These are phyloP conservation scores for Zelonia costaricensis DNA, from an alignment of 208 protist species.

Conservation along the genomic window DNA sequence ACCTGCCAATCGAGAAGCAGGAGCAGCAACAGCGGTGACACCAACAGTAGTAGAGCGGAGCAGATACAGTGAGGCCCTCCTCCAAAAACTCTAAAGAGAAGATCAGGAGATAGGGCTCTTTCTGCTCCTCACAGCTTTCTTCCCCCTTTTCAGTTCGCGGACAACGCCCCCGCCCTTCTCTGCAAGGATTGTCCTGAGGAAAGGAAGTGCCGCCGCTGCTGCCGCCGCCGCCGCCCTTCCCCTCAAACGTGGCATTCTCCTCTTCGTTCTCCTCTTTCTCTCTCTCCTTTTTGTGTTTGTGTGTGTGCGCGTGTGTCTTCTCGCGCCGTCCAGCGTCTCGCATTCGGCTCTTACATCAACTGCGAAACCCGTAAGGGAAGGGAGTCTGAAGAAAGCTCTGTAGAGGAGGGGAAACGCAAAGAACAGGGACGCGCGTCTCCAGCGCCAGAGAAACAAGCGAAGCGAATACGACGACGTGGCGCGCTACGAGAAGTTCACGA, in stretches of 20 bases:
- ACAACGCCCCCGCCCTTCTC: too few relatives aligned
- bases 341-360: background rate
- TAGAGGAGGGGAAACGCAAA: too few relatives aligned
- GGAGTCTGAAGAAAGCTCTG: background rate
- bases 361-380: background rate
- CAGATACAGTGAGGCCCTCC: too few relatives aligned
- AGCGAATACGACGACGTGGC: too few relatives aligned
- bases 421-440: too few relatives aligned
- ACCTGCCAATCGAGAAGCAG: background rate
- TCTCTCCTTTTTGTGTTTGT: background rate
- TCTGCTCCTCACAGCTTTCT: too few relatives aligned
- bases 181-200: too few relatives aligned
- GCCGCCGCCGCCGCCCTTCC: background rate
- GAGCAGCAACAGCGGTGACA: background rate
- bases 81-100: too few relatives aligned
- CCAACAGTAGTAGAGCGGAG: background rate
- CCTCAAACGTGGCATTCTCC: background rate
- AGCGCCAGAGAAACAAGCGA: too few relatives aligned
- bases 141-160: too few relatives aligned
- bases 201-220: background rate
- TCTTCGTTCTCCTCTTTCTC: background rate
- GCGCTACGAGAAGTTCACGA: too few relatives aligned
- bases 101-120: too few relatives aligned
- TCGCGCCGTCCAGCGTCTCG: background rate
- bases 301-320: background rate